A percentile compares a stretch with the other conserved stretches of the same genome.
phyloP scores from a whole-genome alignment of 331 rosid genomes.

The Pyracantha coccinea region DNA sequence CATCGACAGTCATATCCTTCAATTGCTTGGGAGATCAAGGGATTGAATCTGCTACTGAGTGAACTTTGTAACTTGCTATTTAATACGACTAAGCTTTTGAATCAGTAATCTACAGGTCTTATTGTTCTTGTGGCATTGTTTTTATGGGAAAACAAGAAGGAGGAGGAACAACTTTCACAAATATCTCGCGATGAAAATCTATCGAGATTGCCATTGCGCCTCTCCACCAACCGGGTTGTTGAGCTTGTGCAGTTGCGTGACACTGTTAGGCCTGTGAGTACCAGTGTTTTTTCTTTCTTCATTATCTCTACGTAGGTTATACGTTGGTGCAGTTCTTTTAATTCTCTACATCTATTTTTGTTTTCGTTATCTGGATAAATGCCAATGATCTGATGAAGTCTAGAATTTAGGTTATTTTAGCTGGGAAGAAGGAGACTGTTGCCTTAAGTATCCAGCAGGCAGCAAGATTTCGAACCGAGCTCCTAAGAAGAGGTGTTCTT shows the following conservation, averaged over 20 bases:
- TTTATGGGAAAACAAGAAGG: conserved; percentile 93
- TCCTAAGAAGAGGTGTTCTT: conserved; percentile 75
- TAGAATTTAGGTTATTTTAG: conserved; percentile 78
- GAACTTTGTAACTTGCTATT: conserved; percentile 20
- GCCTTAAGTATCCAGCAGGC: conserved; percentile 63
- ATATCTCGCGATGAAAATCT: conserved; percentile 80
- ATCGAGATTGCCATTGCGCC: conserved; percentile 92
- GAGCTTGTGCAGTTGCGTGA: conserved; percentile 97
- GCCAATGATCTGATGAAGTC: conserved; percentile 19
- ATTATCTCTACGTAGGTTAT: background rate
- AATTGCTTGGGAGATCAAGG: background rate
- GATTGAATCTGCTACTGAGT: background rate
- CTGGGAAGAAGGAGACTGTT: conserved; percentile 80
- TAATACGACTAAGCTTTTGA: conserved; percentile 52
- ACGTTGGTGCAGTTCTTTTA: too few species aligned
- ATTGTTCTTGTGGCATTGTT: conserved; percentile 66
- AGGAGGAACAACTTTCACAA: conserved; percentile 87
- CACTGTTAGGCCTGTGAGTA: conserved; percentile 86
- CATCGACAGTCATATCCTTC: background rate
- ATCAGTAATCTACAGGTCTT: conserved; percentile 83
- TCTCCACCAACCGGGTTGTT: conserved; percentile 90
- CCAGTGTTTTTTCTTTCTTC: background rate
- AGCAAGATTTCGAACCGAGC: conserved; percentile 77
- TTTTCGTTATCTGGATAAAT: background rate
- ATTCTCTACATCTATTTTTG: background rate